phyloP scores from a whole-genome alignment of 805 yeast genomes.

The Phaffomyces antillensis region DNA sequence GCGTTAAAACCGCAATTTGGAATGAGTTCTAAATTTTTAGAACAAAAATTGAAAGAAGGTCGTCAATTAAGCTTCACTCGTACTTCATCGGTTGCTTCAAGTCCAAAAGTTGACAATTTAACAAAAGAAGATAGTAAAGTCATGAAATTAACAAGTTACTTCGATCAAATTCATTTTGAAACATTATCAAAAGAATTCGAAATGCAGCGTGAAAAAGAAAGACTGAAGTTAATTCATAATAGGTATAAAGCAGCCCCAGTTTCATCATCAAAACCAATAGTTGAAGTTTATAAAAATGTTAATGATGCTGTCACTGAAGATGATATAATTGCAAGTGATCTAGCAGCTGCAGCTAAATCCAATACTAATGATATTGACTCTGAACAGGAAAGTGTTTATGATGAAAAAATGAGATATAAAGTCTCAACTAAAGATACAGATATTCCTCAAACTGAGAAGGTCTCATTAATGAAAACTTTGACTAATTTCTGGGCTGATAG shows the following conservation, averaged over 20 bases:
- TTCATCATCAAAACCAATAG: slow-evolving; percentile 74
- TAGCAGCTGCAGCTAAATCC: slow-evolving; percentile 11
- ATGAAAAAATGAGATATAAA: slow-evolving; percentile 8
- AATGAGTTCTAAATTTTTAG: slow-evolving; percentile 21
- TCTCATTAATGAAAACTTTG: slow-evolving; percentile 73
- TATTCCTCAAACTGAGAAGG: slow-evolving; percentile 51
- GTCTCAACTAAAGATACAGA: slow-evolving; percentile 15
- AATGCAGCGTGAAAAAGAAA: slow-evolving; percentile 75
- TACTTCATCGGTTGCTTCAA: slow-evolving; percentile 1
- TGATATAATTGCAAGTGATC: slow-evolving; percentile 18
- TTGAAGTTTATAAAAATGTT: slow-evolving; percentile 82
- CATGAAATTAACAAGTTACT: slow-evolving; percentile 55
- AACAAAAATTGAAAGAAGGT: slow-evolving; percentile 22
- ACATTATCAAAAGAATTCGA: slow-evolving; percentile 81
- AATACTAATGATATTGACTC: slow-evolving; percentile 8
- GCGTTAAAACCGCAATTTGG: slow-evolving; percentile 13
- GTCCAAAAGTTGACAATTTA: slow-evolving; percentile 7
- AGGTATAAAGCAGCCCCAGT: slow-evolving; percentile 65
- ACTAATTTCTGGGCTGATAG: slow-evolving; percentile 97
- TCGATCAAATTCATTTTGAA: slow-evolving; percentile 72
- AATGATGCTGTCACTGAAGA: slow-evolving; percentile 76
- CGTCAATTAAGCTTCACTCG: slow-evolving; percentile 16
- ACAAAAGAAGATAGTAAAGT: slow-evolving; percentile 38
- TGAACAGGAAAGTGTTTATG: slow-evolving; percentile 12
- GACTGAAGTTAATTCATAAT: slow-evolving; percentile 50